phyloP scores from a whole-genome alignment of 202 grass and related monocot species.

The Setaria viridis region DNA sequence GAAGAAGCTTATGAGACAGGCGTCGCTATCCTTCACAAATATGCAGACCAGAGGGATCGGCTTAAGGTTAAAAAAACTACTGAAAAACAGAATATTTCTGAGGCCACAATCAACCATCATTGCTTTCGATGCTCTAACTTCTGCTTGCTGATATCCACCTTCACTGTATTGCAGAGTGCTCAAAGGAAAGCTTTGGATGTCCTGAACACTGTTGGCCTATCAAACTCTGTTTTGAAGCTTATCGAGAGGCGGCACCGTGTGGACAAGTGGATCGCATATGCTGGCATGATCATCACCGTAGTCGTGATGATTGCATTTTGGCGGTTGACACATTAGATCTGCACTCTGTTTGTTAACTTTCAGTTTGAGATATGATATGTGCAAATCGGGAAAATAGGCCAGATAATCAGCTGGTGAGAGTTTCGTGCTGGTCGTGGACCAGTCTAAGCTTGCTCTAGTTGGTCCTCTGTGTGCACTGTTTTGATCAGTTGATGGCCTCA shows the following conservation, averaged over 20 bases:
- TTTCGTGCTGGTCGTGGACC: background rate
- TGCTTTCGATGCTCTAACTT: background rate
- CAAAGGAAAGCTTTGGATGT: conserved; percentile 99
- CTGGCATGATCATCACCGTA: conserved; percentile 74
- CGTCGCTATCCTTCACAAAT: conserved; percentile 90
- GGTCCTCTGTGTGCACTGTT: background rate
- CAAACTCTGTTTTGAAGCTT: conserved; percentile 89
- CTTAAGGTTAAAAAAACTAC: conserved; percentile 66
- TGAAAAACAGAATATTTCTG: conserved; percentile 3
- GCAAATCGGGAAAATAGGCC: background rate
- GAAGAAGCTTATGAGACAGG: conserved; percentile 88
- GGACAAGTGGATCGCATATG: conserved; percentile 92
- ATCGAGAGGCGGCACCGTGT: conserved; percentile 87
- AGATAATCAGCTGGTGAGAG: background rate
- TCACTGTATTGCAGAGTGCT: conserved; percentile 63
- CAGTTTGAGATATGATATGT: conserved; percentile 22
- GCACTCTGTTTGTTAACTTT: background rate
- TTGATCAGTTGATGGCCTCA: background rate
- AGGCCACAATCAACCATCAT: conserved; percentile 1
- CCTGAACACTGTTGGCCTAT: conserved; percentile 92
- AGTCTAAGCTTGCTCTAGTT: conserved; percentile 9
- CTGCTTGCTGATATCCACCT: conserved; percentile 32
- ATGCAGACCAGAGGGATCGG: conserved; percentile 86
- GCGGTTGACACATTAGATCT: conserved; percentile 73
- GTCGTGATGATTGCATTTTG: conserved; percentile 79